Conservation (phyloP, 139 green algal species). For the Spirogloea muscicola region DNA sequence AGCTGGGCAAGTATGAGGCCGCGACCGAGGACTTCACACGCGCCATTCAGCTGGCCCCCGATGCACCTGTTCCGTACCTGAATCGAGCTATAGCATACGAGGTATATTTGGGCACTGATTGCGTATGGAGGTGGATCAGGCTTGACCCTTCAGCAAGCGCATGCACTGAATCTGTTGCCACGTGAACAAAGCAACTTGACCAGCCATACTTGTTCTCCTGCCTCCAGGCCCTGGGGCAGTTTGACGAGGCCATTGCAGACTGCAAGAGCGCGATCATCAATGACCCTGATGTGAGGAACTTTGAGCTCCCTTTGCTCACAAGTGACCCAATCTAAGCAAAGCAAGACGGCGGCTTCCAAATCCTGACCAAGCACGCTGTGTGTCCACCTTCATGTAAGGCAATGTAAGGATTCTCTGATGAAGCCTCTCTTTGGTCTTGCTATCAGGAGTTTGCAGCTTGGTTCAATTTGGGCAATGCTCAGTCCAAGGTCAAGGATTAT, state of each 20-base stretch:
- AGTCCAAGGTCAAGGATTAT: conserved; percentile 13
- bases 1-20: conserved; percentile 13
- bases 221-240: conserved; percentile 18
- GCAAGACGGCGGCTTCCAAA: too few relatives aligned
- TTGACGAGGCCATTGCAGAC: conserved; percentile 11
- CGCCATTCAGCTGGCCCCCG: background rate
- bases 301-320: too few relatives aligned
- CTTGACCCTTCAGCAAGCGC: too few relatives aligned
- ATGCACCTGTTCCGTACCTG: background rate
- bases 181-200: too few relatives aligned
- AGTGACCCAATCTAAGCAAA: too few relatives aligned
- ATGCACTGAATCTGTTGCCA: too few relatives aligned
- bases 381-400: too few relatives aligned
- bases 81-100: background rate
- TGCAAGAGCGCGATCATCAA: conserved; percentile 17
- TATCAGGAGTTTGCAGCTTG: conserved; percentile 42
- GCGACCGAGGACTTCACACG: conserved; percentile 17
- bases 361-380: too few relatives aligned
- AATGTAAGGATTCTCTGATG: too few relatives aligned
- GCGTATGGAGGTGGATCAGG: too few relatives aligned
- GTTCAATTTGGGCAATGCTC: conserved; percentile 39
- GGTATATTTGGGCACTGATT: background rate
- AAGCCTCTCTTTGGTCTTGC: too few relatives aligned
- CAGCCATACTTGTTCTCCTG: too few relatives aligned
- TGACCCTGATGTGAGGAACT: conserved; percentile 16